Evolutionary conservation across 495 filamentous ascomycete species (phyloP).

Genomic region (Penicillium chermesinum): DNA sequence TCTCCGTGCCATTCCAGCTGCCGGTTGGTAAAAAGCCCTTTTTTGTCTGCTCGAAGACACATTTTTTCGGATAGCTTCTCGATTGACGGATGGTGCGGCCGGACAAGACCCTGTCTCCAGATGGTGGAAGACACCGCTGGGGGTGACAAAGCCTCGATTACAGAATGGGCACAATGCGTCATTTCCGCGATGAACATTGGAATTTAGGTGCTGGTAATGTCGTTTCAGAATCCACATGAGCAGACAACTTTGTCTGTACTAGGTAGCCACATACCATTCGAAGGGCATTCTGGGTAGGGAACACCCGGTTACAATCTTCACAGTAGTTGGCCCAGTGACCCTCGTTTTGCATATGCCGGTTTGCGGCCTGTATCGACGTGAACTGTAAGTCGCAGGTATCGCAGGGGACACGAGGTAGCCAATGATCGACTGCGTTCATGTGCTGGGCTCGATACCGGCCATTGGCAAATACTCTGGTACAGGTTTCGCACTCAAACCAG

Average conservation of each 20-base stretch:
- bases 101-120: conserved; percentile 41
- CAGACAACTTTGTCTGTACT: too few relatives aligned
- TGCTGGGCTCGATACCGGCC: conserved; percentile 27
- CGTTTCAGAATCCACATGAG: neutral
- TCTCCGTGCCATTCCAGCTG: conserved; percentile 32
- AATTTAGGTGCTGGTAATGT: conserved; percentile 40
- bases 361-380: conserved; percentile 13
- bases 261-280: conserved; percentile 39
- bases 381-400: conserved; percentile 33
- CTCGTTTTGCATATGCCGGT: conserved; percentile 33
- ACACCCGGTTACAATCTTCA: conserved; percentile 26
- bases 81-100: conserved; percentile 30
- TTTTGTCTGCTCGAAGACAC: conserved; percentile 27
- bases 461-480: conserved; percentile 21
- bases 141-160: conserved; percentile 28
- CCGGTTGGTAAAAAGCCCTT: conserved; percentile 38
- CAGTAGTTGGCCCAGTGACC: conserved; percentile 40
- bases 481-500: conserved; percentile 34
- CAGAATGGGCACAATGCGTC: conserved; percentile 42
- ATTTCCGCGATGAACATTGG: conserved; percentile 30
- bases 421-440: conserved; percentile 34
- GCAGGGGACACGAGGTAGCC: conserved; percentile 22
- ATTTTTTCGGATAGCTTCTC: conserved; percentile 30
- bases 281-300: conserved; percentile 35
- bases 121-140: conserved; percentile 42